A percentile compares a stretch with the other conserved stretches of the same genome.
Evolutionary conservation across 108 stramenopile genomes (phyloP).

Genomic region (Cyclotella sp.): DNA sequence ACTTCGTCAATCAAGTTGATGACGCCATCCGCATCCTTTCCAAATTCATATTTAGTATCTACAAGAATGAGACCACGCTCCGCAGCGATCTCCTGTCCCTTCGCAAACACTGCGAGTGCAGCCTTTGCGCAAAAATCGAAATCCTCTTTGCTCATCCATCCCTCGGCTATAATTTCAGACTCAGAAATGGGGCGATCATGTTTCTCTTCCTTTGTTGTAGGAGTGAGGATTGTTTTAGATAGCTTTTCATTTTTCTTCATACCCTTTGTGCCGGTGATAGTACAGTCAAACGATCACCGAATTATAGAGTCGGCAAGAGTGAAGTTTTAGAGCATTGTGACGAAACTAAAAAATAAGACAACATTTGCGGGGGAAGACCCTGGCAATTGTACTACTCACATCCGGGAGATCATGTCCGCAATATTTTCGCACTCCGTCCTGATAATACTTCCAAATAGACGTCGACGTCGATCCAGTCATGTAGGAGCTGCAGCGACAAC

Average conservation of each 20-base stretch:
- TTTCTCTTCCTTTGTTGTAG: conserved; percentile 97
- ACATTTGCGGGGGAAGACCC: no score
- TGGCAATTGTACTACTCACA: neutral
- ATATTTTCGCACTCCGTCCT: conserved; percentile 91
- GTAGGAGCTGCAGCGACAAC: conserved; percentile 61
- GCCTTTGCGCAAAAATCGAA: conserved; percentile 81
- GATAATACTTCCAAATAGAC: conserved; percentile 99
- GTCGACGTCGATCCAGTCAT: conserved; percentile 97
- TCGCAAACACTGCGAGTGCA: conserved; percentile 78
- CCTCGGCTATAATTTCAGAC: conserved; percentile 85
- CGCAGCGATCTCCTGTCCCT: conserved; percentile 89
- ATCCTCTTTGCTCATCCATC: conserved; percentile 89
- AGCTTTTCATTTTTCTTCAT: conserved; percentile 95
- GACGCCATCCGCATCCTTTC: conserved; percentile 80
- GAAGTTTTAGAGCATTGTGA: neutral
- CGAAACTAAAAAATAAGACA: no score
- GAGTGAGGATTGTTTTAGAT: conserved; percentile 84
- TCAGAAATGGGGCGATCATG: conserved; percentile 97
- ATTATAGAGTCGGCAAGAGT: neutral
- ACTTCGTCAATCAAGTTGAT: conserved; percentile 98
- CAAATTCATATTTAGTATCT: conserved; percentile 99
- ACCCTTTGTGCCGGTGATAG: conserved; percentile 45
- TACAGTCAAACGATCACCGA: no score
- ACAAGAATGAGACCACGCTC: conserved; percentile 95
- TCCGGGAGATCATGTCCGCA: conserved; percentile 96